A percentile compares a stretch with the other conserved stretches of the same genome.
Evolutionary conservation across 1,139 yeast genomes (phyloP).

Genomic region (Meyerozyma carpophila): DNA sequence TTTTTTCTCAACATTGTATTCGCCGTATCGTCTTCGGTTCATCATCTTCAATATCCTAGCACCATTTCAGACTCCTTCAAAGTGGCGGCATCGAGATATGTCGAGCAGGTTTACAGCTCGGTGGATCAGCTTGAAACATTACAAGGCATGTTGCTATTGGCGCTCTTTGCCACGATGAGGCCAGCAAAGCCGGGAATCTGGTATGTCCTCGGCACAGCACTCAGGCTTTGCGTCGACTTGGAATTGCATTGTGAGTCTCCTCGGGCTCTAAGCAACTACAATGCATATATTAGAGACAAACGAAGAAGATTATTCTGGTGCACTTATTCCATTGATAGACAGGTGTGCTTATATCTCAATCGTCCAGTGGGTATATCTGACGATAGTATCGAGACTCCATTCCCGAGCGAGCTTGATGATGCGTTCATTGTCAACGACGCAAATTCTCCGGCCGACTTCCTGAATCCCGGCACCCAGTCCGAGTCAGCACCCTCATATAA

Average conservation of each 20-base stretch:
- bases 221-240: constrained; percentile 74
- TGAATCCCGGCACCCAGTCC: constrained; percentile 14
- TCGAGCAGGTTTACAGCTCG: constrained; percentile 55
- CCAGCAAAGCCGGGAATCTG: constrained; percentile 88
- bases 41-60: constrained; percentile 64
- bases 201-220: constrained; percentile 80
- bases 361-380: constrained; percentile 76
- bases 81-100: constrained; percentile 58
- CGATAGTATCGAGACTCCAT: constrained; percentile 56
- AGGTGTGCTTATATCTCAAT: constrained; percentile 66
- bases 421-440: constrained; percentile 42
- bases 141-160: constrained; percentile 64
- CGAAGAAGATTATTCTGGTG: constrained; percentile 86
- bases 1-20: constrained; percentile 70
- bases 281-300: constrained; percentile 59
- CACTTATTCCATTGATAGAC: constrained; percentile 77
- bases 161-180: constrained; percentile 68
- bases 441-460: constrained; percentile 16
- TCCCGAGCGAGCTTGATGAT: constrained; percentile 75
- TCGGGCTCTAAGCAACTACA: constrained; percentile 21
- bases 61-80: constrained; percentile 69
- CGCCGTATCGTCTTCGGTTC: constrained; percentile 76
- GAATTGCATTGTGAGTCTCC: constrained; percentile 67
- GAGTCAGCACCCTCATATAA: constrained; percentile 44
- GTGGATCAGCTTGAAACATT: constrained; percentile 63